A percentile compares a stretch with the other conserved stretches of the same genome.
These are phyloP conservation scores for Coprinopsis cinerea DNA, from an alignment of 768 basidiomycete genomes.

Conservation along the genomic window DNA sequence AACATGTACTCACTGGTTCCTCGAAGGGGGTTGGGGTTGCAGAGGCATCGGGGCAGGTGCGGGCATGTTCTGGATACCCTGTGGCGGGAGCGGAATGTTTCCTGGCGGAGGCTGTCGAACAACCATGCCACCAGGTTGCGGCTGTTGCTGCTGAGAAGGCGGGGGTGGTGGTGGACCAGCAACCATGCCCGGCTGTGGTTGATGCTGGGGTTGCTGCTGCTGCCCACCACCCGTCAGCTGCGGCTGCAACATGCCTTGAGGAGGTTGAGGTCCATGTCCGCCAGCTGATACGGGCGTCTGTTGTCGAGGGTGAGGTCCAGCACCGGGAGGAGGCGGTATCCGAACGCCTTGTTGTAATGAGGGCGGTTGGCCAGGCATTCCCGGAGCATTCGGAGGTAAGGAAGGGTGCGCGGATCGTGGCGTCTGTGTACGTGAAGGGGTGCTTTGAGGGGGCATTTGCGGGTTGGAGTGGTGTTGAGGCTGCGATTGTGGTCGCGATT, in stretches of 20 bases:
- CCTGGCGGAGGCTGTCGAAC: neutral
- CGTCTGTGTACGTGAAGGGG: neutral
- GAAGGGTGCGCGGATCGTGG: neutral
- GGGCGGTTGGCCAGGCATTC: neutral
- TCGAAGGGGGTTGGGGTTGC: neutral
- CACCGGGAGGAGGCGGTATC: neutral
- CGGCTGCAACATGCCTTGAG: neutral
- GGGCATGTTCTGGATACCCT: neutral
- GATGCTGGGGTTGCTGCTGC: constrained; percentile 6
- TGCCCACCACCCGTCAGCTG: neutral
- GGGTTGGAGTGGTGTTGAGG: neutral
- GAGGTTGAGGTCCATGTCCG: neutral
- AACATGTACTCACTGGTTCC: neutral
- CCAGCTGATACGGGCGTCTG: neutral
- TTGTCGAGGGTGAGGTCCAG: neutral
- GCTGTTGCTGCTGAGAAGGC: constrained; percentile 13
- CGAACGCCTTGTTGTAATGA: neutral
- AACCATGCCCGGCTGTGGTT: neutral
- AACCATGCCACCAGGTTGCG: constrained; percentile 12
- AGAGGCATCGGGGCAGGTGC: neutral
- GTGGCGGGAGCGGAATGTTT: neutral
- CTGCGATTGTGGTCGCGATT: neutral
- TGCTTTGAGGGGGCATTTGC: neutral
- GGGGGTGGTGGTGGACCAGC: constrained; percentile 5
- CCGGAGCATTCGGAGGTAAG: neutral